phyloP scores from a whole-genome alignment of 2,329 filamentous ascomycete species.

The Cladobotryum protrusum region DNA sequence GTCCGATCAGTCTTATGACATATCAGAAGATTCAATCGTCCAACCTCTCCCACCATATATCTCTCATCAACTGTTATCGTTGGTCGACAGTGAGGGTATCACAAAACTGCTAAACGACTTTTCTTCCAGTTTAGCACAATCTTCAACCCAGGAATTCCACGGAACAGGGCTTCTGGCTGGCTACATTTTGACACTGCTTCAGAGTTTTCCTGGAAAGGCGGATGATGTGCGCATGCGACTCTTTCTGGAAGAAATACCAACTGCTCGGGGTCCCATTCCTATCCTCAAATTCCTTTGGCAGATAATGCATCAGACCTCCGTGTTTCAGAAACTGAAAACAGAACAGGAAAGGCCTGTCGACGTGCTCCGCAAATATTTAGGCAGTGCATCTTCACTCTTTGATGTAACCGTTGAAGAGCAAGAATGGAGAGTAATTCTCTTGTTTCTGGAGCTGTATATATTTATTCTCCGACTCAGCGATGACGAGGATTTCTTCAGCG shows the following conservation, averaged over 20 bases:
- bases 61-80: slow-evolving; percentile 57
- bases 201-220: slow-evolving; percentile 72
- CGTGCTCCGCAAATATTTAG: slow-evolving; percentile 27
- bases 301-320: slow-evolving; percentile 39
- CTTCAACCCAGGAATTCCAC: slow-evolving; percentile 25
- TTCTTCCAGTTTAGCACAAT: slow-evolving; percentile 24
- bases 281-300: slow-evolving; percentile 72
- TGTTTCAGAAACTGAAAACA: slow-evolving; percentile 28
- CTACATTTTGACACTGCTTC: slow-evolving; percentile 78
- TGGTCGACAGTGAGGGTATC: slow-evolving; percentile 72
- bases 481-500: slow-evolving; percentile 87
- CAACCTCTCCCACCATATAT: slow-evolving; percentile 49
- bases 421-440: slow-evolving; percentile 82
- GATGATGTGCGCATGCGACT: slow-evolving; percentile 95
- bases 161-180: slow-evolving; percentile 66
- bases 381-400: slow-evolving; percentile 20
- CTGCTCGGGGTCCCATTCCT: slow-evolving; percentile 50
- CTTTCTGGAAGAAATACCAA: slow-evolving; percentile 52
- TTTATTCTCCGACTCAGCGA: slow-evolving; percentile 91
- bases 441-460: slow-evolving; percentile 91
- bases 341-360: slow-evolving; percentile 25
- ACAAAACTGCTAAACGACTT: slow-evolving; percentile 37
- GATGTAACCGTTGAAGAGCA: slow-evolving; percentile 25
- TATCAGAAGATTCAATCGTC: slow-evolving; percentile 15
- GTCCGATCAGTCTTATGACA: slow-evolving; percentile 10